phyloP scores from a whole-genome alignment of 306 rosid genomes.

The Malus asiatica region DNA sequence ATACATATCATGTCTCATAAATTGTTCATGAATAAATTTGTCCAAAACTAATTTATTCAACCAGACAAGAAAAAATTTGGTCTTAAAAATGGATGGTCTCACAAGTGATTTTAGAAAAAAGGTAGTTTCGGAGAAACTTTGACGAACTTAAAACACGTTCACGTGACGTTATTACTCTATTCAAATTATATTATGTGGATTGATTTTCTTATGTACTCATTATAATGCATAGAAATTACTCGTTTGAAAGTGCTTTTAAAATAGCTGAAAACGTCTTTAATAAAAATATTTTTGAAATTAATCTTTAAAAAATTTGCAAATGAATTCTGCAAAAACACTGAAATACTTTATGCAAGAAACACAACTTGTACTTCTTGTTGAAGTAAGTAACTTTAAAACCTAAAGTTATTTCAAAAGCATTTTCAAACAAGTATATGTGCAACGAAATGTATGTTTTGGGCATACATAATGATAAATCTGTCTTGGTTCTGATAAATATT shows the following conservation, averaged over 20 bases:
- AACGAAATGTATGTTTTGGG: not conserved
- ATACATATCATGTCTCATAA: not conserved
- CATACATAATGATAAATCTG: not conserved
- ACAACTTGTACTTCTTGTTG: fast-evolving
- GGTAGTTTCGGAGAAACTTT: no score
- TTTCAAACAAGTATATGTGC: fast-evolving
- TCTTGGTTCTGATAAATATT: not conserved
- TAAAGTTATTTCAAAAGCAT: no score
- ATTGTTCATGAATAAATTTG: not conserved
- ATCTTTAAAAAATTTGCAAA: fast-evolving
- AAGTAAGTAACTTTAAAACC: no score
- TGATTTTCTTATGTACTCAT: no score
- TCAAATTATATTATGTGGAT: no score
- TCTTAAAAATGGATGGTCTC: not conserved
- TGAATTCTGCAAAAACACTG: fast-evolving
- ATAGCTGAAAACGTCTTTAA: fast-evolving
- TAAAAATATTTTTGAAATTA: no score
- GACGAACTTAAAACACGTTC: no score
- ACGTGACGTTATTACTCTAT: fast-evolving
- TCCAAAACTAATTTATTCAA: not conserved
- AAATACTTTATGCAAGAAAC: no score
- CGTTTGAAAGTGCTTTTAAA: fast-evolving
- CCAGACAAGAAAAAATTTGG: not conserved
- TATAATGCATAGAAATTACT: no score
- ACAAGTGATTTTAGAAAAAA: no score